Base-by-base conservation (phyloP, 441 rosid genomes). In the Macaranga tanarius region DNA sequence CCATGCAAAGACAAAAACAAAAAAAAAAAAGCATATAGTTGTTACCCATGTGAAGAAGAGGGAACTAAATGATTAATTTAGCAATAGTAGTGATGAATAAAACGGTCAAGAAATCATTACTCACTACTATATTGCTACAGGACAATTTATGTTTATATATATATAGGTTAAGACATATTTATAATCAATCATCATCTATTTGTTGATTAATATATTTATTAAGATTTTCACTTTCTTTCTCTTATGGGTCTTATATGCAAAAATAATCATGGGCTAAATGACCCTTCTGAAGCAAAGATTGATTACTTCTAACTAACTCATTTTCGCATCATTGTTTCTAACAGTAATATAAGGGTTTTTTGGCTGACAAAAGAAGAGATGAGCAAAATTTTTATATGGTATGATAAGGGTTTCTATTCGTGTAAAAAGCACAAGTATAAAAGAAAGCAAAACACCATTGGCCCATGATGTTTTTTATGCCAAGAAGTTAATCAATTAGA, bases 41-140 rank as follows among this genome's bases (percentile, higher is more conserved):
- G 74, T 48, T 19, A 25, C 40, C 61, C 75, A 71, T 71, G 75
- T 71, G 75, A 62, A 62, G 50, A n/a, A 45, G 9, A 5, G 22
- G 15, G 16, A 19, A 70, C 2, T 62, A 4, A 31, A 71, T 71
- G 16, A 71, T 62, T 62, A 47, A 12, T 47, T n/a, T 28, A 60
- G 20, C 20, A 60, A 16, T 45, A 44, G 38, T 58, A 28, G 47
- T 19, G 73, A 45, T 7, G 45, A 61, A 60, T 10, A 38, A 50
- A 31, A 20, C 62, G 52, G 68, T 71, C 68, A 50, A 59, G 31
- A 61, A 71, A 71, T 60, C 74, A 71, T 71, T 34, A 62, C 44
- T 16, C 8, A 28, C 4, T 9, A 52, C 10, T 55, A 20, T 44
- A 66, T n/a, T n/a, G 5, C 45, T 38, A 17, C 20, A 31, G 38